A percentile compares a stretch with the other conserved stretches of the same genome.
Conservation (phyloP, 305 asterid species). For the Coffea humblotiana region DNA sequence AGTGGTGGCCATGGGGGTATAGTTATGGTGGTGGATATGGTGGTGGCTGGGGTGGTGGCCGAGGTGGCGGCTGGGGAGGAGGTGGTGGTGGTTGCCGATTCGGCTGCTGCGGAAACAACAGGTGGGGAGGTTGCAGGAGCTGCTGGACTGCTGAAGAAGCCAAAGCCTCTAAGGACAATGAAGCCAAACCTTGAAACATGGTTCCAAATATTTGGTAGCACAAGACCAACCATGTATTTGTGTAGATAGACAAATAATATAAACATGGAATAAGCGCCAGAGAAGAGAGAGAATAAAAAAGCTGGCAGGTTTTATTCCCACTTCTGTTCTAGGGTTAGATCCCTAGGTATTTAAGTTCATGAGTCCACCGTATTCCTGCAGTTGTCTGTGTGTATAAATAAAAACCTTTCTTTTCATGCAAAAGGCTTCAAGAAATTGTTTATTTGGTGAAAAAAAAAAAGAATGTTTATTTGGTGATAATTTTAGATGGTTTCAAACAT, state of each 20-base stretch:
- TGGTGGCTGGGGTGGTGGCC: not conserved
- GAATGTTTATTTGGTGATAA: no score
- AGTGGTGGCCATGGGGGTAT: constrained; percentile 2
- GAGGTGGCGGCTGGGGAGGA: constrained; percentile 6
- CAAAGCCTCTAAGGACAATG: constrained; percentile 9
- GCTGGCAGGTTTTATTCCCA: not conserved
- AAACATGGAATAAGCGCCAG: constrained; percentile 8
- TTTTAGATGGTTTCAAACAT: no score
- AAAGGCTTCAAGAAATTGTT: no score
- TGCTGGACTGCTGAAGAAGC: constrained; percentile 25
- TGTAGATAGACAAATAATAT: constrained; percentile 6
- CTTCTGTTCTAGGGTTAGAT: not conserved
- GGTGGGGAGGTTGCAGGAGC: constrained; percentile 20
- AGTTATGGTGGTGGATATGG: not conserved
- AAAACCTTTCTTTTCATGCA: no score
- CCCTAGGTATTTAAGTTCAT: no score
- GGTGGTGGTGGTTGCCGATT: constrained; percentile 5
- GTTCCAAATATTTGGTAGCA: not conserved
- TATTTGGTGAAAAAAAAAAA: no score
- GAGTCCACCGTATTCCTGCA: no score
- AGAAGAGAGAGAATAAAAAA: not conserved
- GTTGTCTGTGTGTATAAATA: no score
- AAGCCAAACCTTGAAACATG: constrained; percentile 15
- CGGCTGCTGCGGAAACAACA: constrained; percentile 12
- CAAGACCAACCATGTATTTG: constrained; percentile 6